phyloP scores from a whole-genome alignment of 2,329 filamentous ascomycete species.

The Verticillium longisporum region DNA sequence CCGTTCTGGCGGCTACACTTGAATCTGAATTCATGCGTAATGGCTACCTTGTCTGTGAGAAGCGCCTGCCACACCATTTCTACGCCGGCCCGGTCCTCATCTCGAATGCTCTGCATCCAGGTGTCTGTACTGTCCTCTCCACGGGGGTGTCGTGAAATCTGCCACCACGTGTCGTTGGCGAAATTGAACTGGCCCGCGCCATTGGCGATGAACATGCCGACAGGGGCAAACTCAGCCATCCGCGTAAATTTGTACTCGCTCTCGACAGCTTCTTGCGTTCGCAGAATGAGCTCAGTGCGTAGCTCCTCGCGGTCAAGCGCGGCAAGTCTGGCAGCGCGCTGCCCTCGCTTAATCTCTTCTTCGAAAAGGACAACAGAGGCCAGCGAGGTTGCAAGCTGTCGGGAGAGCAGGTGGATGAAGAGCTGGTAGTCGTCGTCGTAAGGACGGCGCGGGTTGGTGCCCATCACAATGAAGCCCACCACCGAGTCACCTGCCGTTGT shows the following conservation, averaged over 20 bases:
- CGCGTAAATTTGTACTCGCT: constrained; percentile 74
- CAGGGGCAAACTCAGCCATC: constrained; percentile 79
- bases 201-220: constrained; percentile 81
- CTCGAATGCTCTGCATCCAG: constrained; percentile 67
- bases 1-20: constrained; percentile 59
- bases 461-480: constrained; percentile 72
- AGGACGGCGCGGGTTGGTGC: constrained; percentile 69
- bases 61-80: constrained; percentile 56
- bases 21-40: constrained; percentile 71
- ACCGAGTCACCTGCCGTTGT: constrained; percentile 64
- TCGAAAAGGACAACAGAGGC: constrained; percentile 78
- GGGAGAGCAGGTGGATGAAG: constrained; percentile 67
- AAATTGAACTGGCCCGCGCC: constrained; percentile 65
- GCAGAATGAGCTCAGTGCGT: constrained; percentile 64
- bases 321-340: constrained; percentile 66
- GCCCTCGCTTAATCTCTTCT: constrained; percentile 71
- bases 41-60: constrained; percentile 52
- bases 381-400: constrained; percentile 72
- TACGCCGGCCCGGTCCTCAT: constrained; percentile 56
- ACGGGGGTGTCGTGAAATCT: constrained; percentile 61
- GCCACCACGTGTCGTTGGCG: constrained; percentile 74
- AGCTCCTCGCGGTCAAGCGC: constrained; percentile 72
- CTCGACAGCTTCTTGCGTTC: constrained; percentile 55
- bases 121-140: constrained; percentile 49
- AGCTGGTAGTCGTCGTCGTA: constrained; percentile 77